Conservation (phyloP, 345 rosid species). For the Eucalyptus pauciflora region DNA sequence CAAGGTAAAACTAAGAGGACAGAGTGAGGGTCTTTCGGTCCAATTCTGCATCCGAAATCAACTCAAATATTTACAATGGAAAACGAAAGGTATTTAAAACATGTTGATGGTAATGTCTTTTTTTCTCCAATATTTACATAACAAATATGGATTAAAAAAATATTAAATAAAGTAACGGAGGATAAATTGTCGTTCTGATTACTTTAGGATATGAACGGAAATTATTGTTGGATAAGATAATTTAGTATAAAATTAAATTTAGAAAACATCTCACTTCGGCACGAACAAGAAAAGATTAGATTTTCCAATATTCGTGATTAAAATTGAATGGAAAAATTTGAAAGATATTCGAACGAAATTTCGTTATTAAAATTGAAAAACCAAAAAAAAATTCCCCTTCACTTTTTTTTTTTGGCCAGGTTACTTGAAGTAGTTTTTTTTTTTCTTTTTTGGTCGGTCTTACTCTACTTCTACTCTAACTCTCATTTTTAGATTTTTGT, state of each 20-base stretch:
- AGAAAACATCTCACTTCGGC: neutral
- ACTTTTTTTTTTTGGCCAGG: neutral
- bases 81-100: neutral
- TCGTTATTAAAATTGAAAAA: too few species aligned
- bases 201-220: neutral
- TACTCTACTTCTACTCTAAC: too few species aligned
- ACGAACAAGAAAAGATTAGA: neutral
- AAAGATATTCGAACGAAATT: neutral
- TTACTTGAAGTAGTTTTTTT: neutral
- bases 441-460: too few species aligned
- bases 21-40: neutral
- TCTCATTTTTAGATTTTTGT: too few species aligned
- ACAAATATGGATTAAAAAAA: too few species aligned
- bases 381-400: neutral
- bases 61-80: neutral
- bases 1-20: neutral
- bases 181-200: neutral
- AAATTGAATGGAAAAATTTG: neutral
- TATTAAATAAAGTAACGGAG: too few species aligned
- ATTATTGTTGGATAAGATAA: neutral
- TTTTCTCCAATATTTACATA: neutral
- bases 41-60: neutral
- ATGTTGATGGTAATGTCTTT: neutral
- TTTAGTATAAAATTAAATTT: neutral
- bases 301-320: neutral